Percentiles rank a stretch among this genome's conserved stretches.
phyloP scores from a whole-genome alignment of 139 green algal species.

The Parachlorella kessleri region DNA sequence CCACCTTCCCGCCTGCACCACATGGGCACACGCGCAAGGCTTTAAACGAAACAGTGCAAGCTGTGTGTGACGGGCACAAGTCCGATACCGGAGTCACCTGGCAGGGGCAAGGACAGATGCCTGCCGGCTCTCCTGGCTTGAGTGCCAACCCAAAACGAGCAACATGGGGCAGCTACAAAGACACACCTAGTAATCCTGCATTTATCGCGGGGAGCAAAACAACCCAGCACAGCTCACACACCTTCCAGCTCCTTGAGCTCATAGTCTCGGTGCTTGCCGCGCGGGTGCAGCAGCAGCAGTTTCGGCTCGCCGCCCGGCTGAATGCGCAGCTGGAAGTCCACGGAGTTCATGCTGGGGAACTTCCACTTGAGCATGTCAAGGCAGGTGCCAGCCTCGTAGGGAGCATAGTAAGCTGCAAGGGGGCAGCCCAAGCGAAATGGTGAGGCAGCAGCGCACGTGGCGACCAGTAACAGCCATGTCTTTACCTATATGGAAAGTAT shows the following conservation, averaged over 20 bases:
- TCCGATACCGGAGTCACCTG: too few relatives aligned
- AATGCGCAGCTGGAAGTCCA: constrained; percentile 86
- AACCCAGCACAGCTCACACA: background rate
- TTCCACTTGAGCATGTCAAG: constrained; percentile 97
- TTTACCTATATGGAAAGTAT: too few relatives aligned
- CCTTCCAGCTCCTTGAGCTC: constrained; percentile 10
- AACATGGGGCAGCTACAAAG: background rate
- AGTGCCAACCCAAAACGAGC: too few relatives aligned
- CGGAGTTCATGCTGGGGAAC: constrained; percentile 93
- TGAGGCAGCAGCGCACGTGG: too few relatives aligned
- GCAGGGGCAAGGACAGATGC: too few relatives aligned
- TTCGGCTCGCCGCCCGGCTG: constrained; percentile 7
- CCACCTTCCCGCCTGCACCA: constrained; percentile 35
- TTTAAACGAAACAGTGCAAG: too few relatives aligned
- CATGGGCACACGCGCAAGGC: too few relatives aligned
- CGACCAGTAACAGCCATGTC: too few relatives aligned
- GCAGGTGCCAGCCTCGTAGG: constrained; percentile 83
- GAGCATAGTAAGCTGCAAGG: constrained; percentile 44
- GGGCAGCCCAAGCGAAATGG: too few relatives aligned
- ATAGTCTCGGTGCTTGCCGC: background rate
- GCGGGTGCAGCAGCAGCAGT: constrained; percentile 38
- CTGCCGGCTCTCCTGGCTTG: too few relatives aligned
- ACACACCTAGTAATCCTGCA: background rate
- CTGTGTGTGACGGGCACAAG: too few relatives aligned
- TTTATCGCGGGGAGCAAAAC: background rate